Evolutionary conservation across 2,329 filamentous ascomycete genomes (phyloP).

Genomic region (Calycina marina): DNA sequence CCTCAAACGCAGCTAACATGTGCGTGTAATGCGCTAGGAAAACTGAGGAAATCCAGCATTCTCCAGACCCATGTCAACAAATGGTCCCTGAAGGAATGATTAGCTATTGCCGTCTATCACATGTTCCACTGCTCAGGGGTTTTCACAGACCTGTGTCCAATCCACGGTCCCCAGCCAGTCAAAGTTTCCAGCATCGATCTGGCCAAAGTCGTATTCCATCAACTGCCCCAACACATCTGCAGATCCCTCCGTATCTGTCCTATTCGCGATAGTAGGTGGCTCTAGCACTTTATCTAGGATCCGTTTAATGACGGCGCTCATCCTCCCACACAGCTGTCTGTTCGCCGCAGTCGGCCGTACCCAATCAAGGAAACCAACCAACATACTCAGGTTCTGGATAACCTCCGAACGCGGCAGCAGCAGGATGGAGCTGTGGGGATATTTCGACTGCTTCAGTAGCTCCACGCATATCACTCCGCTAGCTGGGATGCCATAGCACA

Average conservation of each 20-base stretch:
- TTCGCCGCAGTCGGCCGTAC: slow-evolving; percentile 33
- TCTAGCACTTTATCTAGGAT: slow-evolving; percentile 36
- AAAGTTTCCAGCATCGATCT: background rate
- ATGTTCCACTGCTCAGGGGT: no score
- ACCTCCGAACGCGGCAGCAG: slow-evolving; percentile 32
- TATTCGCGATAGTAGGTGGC: slow-evolving; percentile 7
- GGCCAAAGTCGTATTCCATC: background rate
- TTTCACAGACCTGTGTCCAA: no score
- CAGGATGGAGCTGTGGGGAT: slow-evolving; percentile 19
- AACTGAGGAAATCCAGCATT: no score
- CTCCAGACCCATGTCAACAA: no score
- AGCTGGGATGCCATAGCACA: slow-evolving; percentile 34
- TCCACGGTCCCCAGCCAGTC: background rate
- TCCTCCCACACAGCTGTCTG: slow-evolving; percentile 31
- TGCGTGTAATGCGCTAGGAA: no score
- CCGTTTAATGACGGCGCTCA: slow-evolving; percentile 33
- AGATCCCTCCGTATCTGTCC: background rate
- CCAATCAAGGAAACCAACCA: slow-evolving; percentile 37
- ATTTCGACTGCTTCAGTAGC: slow-evolving; percentile 29
- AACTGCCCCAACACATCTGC: background rate
- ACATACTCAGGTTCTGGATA: slow-evolving; percentile 35
- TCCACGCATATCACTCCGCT: slow-evolving; percentile 36
- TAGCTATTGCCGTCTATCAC: no score
- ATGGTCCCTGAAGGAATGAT: no score
- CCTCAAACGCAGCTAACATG: no score